Percentiles rank a stretch among this genome's conserved stretches.
Evolutionary conservation across 169 alveolate genomes (phyloP).

Genomic region (Cryptosporidium sp.): DNA sequence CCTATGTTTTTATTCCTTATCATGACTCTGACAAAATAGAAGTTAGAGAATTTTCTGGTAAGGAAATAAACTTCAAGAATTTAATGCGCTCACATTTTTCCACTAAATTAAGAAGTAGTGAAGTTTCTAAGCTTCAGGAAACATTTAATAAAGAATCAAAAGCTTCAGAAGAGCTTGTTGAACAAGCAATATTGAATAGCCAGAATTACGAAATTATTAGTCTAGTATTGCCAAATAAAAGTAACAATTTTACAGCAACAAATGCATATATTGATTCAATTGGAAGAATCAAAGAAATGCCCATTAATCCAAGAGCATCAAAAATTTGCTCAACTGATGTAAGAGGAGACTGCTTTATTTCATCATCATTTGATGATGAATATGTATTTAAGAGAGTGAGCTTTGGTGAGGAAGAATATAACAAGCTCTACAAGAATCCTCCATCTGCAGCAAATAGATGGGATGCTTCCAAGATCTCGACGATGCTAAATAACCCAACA

Average conservation of each 20-base stretch:
- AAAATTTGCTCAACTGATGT: constrained; percentile 89
- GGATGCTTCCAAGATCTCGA: constrained; percentile 65
- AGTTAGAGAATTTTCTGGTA: constrained; percentile 81
- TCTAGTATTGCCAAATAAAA: constrained; percentile 86
- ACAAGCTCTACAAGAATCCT: constrained; percentile 84
- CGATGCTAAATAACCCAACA: constrained; percentile 74
- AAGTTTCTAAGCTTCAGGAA: constrained; percentile 78
- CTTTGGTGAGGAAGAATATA: constrained; percentile 83
- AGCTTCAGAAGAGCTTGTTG: constrained; percentile 29
- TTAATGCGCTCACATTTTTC: constrained; percentile 79
- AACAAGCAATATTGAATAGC: constrained; percentile 35
- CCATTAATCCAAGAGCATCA: constrained; percentile 89
- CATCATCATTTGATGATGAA: constrained; percentile 89
- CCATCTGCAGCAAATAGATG: constrained; percentile 88
- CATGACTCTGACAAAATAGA: constrained; percentile 80
- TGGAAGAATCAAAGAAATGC: constrained; percentile 89
- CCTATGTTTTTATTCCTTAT: constrained; percentile 81
- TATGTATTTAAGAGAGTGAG: constrained; percentile 85
- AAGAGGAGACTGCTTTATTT: constrained; percentile 90
- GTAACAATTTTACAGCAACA: constrained; percentile 82
- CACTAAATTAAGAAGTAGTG: constrained; percentile 78
- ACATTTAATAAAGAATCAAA: constrained; percentile 78
- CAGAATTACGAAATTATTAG: constrained; percentile 88
- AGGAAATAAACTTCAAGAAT: constrained; percentile 79
- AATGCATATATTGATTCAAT: constrained; percentile 90